phyloP scores from a whole-genome alignment of 352 stramenopile species.

The Globisporangium irregulare region DNA sequence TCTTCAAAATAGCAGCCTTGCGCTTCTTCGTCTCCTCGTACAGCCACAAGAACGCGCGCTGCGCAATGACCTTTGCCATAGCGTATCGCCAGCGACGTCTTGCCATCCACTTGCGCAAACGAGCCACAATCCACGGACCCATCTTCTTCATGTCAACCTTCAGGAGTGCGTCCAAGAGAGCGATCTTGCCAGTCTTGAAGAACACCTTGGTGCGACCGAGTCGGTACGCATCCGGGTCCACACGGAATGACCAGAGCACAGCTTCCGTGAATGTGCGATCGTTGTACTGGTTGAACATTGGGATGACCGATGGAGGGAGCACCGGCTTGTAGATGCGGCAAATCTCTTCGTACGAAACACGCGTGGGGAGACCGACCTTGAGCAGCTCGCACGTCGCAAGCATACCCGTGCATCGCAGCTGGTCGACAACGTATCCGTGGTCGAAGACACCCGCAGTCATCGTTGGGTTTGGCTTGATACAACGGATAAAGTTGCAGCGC shows the following conservation, averaged over 20 bases:
- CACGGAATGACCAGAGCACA: conserved; percentile 89
- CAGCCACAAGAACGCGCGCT: conserved; percentile 81
- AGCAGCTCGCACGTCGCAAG: conserved; percentile 89
- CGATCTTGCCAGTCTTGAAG: conserved; percentile 92
- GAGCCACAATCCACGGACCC: conserved; percentile 82
- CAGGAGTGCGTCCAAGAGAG: conserved; percentile 80
- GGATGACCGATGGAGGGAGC: conserved; percentile 63
- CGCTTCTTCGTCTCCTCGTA: conserved; percentile 70
- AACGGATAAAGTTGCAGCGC: conserved; percentile 87
- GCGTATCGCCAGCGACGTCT: conserved; percentile 83
- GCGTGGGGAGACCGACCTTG: conserved; percentile 89
- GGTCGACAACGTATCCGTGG: conserved; percentile 84
- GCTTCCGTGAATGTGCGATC: conserved; percentile 86
- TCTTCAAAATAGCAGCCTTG: conserved; percentile 74
- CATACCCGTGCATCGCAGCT: conserved; percentile 89
- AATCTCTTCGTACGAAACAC: conserved; percentile 89
- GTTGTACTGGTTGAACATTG: conserved; percentile 83
- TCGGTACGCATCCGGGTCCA: conserved; percentile 82
- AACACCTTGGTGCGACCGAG: conserved; percentile 90
- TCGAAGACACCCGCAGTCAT: conserved; percentile 85
- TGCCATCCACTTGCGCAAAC: conserved; percentile 82
- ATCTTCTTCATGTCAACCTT: conserved; percentile 91
- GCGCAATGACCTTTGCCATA: conserved; percentile 78
- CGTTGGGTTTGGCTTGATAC: conserved; percentile 89
- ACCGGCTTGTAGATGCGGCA: conserved; percentile 85